Evolutionary conservation across 345 rosid genomes (phyloP), one percentile per base, ranked within the genome.

Genomic region (Gossypium arboreum): DNA sequence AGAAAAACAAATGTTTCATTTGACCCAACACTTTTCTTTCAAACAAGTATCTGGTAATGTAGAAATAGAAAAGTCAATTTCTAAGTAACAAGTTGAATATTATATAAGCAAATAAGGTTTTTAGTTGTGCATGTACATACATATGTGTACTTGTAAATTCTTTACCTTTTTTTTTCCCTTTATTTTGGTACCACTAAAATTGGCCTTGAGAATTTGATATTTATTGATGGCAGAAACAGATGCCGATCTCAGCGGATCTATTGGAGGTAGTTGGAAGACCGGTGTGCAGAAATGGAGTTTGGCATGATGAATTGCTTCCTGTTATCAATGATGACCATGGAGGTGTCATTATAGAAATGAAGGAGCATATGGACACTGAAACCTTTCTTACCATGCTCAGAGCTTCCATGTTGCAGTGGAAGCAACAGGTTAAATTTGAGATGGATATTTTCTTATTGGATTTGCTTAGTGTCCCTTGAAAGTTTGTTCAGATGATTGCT

Each of bases 291-390:
- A 82, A 87, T 75, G 94, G 83, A 73, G 72, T 66, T 16, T 63
- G 71, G 25, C 55, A 71, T 55, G 81, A 57, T 24, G 75, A 79
- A 51, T 44, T 85, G 52, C 94, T 88, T 70, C 79, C 88, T 13
- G 83, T 79, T 63, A 74, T 73, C 25, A 72, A 84, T 62, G 94
- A 90, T 77, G 77, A 77, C 47, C 83, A 85, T 72, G 90, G 86
- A 18, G 94, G 92, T 55, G 86, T 88, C 4, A 81, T 86, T 27
- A 88, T 88, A 74, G 88, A 88, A 60, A 79, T 90, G 86, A 75
- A 82, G 70, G 85, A 84, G 76, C 79, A 81, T 50, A 80, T 84
- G 86, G 86, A 84, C 58, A 74, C 90, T 3, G 83, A 77, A 7
- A 43, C 71, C 3, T 90, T 88, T 80, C 74, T 74, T 79, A 25